Base-by-base conservation (phyloP, 176 grass and related monocot genomes). In the Triticum monococcum region DNA sequence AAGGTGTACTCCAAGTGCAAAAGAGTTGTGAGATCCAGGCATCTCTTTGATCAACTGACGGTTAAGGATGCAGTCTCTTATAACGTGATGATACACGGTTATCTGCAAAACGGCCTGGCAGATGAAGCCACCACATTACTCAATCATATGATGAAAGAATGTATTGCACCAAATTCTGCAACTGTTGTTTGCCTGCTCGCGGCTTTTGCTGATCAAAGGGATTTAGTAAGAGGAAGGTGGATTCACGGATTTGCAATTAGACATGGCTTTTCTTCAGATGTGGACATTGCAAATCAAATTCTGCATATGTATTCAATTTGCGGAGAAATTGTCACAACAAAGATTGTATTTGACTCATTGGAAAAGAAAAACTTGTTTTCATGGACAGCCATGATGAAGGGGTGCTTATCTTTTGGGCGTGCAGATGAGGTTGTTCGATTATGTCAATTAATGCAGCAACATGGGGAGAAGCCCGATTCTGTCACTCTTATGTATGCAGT, bases 381-480 rank as follows among this genome's bases (percentile, higher is more conserved):
- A 7, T 94, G 92, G 92, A 94, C 92, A 30, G 22, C 56, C 38
- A 91, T 93, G 88, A 90, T 93, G 91, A 86, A 80, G 68, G 89
- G 89, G 57, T 93, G 45, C 77, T 85, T 93, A 81, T 91, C 81
- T 68, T 72, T 26, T 84, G 92, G 86, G 60, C 20, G 79, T 78
- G 75, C 26, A 71, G 83, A 83, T 71, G 83, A 89, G 36, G 73
- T 81, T 40, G 64, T 86, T 86, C 28, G 5, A 48, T 67, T 93
- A 57, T 91, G 41, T 81, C 85, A 65, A 48, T 54, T 75, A 77
- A 91, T 93, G 88, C 86, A 88, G 43, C 64, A 85, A 79, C 41
- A 84, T 40, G 87, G 87, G 10, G 38, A 71, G 48, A 78, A 87
- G 46, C 89, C 87, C 79, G 92, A 91, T 87, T 85, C 84, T 14